Base-by-base conservation (phyloP, 495 filamentous ascomycete genomes). In the Neurospora tetraspora region DNA sequence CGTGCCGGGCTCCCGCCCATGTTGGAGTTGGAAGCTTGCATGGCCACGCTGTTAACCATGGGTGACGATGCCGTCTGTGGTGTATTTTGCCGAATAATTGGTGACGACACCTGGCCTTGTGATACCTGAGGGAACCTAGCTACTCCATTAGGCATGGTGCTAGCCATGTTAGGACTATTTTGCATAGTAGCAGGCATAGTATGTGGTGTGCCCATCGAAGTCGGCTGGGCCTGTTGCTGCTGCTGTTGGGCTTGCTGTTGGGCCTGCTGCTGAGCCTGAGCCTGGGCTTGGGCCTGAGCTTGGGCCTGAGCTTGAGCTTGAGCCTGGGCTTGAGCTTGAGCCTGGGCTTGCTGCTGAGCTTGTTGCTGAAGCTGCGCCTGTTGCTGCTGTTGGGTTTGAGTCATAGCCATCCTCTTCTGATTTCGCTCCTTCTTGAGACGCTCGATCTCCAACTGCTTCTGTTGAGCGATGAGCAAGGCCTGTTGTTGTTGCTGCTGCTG, bases 41-140 rank as follows among this genome's bases (percentile, higher is more conserved):
- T 96, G 0, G 93, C 86, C 42, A 92, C 90, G 71, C 84, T 90
- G 53, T 85, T 85, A 71, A 93, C 88, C 77, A 92, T 86, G 5
- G 94, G 93, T 20, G 94, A 96, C 27, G 93, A 93, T 71, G 87
- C 88, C 43, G 84, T 88, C 75, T 92, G 91, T 7, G 94, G 93
- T 3, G 94, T 97, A 71, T 90, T 89, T 69, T 94, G 91, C 39
- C 93, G 88, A 68, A 93, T 82, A 74, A 95, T 86, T 0, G 94
- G 94, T 12, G 93, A 96, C 7, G 93, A 94, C 38, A 89, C 88
- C 69, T 89, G 89, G 8, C 87, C 85, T 80, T 94, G 92, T 6
- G 89, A 89, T 18, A 90, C 86, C 72, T 88, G 85, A 12, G 82
- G 76, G 75, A 87, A 86, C 39, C 88, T 85, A 34, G 86, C 86